phyloP scores from a whole-genome alignment of 345 rosid species.

The Orychophragmus violaceus region DNA sequence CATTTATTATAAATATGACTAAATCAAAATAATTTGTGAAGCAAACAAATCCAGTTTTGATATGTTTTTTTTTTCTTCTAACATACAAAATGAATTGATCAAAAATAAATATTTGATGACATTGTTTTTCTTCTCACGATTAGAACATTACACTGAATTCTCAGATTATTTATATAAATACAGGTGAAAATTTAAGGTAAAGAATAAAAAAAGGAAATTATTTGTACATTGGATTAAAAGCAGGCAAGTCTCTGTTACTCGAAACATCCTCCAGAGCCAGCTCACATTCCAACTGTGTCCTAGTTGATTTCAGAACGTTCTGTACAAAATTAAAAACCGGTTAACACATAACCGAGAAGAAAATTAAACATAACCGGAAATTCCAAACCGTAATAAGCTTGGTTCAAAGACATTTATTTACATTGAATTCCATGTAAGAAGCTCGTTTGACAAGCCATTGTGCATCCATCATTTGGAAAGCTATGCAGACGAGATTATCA shows the following conservation, averaged over 20 bases:
- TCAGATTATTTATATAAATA: too few species aligned
- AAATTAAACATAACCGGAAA: too few species aligned
- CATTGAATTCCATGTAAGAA: conserved; percentile 92
- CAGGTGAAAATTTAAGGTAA: too few species aligned
- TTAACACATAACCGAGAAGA: neutral
- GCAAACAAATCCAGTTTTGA: too few species aligned
- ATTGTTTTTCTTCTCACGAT: too few species aligned
- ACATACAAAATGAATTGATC: too few species aligned
- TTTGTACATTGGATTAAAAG: conserved; percentile 54
- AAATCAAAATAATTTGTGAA: too few species aligned
- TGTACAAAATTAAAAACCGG: conserved; percentile 24
- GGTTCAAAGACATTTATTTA: conserved; percentile 26
- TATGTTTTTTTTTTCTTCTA: too few species aligned
- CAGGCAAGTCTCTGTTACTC: conserved; percentile 63
- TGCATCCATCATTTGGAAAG: conserved; percentile 87
- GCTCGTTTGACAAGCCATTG: conserved; percentile 93
- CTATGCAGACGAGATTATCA: conserved; percentile 71
- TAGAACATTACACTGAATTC: too few species aligned
- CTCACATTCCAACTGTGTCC: conserved; percentile 74
- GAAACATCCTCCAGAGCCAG: conserved; percentile 59
- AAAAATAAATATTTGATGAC: too few species aligned
- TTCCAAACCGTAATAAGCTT: neutral
- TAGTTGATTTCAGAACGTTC: conserved; percentile 86
- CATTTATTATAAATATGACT: too few species aligned
- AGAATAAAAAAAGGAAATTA: too few species aligned